These are phyloP conservation scores for Daldinia vernicosa DNA, from an alignment of 495 filamentous ascomycete species.

Conservation along the genomic window DNA sequence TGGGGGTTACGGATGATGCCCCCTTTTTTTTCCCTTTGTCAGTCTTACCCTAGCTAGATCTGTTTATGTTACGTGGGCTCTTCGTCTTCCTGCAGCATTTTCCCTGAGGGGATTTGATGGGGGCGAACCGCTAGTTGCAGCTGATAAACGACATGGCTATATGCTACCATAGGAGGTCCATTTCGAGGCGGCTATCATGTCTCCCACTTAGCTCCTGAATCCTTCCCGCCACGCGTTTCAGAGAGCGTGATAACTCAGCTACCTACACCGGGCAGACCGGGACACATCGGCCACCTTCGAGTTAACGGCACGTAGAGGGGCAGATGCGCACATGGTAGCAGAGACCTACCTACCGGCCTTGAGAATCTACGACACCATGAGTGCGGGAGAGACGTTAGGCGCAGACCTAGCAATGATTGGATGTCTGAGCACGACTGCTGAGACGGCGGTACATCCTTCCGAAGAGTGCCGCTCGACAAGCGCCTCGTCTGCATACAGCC, in stretches of 20 bases:
- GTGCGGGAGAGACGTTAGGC: conserved; percentile 24
- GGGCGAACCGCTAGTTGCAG: conserved; percentile 2
- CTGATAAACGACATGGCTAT: background rate
- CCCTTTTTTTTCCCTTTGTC: background rate
- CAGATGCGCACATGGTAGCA: conserved; percentile 16
- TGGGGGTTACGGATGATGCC: conserved; percentile 18
- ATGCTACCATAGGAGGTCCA: background rate
- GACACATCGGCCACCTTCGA: background rate
- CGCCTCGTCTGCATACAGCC: conserved; percentile 23
- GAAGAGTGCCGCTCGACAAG: conserved; percentile 33
- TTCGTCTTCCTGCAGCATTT: background rate
- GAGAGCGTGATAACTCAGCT: conserved; percentile 22
- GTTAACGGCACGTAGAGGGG: background rate
- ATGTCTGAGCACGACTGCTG: conserved; percentile 30
- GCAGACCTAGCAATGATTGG: conserved; percentile 34
- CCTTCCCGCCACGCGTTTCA: conserved; percentile 35
- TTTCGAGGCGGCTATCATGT: conserved; percentile 1
- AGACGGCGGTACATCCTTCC: conserved; percentile 39
- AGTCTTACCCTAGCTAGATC: background rate
- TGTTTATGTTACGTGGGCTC: background rate
- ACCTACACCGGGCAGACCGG: no score
- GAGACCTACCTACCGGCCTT: conserved; percentile 16
- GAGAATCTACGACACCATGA: conserved; percentile 7
- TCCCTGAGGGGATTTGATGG: background rate
- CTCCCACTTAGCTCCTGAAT: conserved; percentile 21